Conservation (phyloP, 2,329 filamentous ascomycete species). For the Apiospora arundinis region DNA sequence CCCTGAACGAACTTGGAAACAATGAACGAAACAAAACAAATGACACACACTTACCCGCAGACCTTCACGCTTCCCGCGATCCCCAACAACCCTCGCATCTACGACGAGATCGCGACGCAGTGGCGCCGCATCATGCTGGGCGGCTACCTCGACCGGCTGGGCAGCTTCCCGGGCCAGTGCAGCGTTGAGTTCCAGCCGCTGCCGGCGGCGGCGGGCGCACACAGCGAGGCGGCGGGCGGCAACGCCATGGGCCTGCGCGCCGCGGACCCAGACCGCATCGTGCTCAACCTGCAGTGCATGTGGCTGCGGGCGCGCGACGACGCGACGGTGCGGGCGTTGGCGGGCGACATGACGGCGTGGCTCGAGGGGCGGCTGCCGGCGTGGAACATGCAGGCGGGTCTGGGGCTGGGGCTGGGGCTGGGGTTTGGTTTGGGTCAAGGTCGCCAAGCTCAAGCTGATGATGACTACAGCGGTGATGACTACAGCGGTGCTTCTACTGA, state of each 20-base stretch:
- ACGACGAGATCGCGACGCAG: conserved; percentile 41
- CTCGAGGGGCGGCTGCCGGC: not conserved
- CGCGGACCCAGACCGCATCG: conserved; percentile 31
- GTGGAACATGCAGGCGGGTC: not conserved
- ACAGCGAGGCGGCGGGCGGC: conserved; percentile 32
- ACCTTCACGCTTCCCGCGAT: conserved; percentile 37
- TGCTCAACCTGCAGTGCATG: conserved; percentile 36
- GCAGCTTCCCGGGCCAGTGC: conserved; percentile 32
- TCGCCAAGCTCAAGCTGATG: not conserved
- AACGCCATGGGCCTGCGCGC: conserved; percentile 35
- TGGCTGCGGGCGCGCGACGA: conserved; percentile 27
- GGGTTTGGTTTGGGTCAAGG: not conserved
- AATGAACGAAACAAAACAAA: not conserved
- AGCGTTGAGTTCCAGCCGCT: conserved; percentile 43
- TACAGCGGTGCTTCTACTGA: not conserved
- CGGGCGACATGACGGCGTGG: not conserved
- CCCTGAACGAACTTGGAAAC: too few species aligned
- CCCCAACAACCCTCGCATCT: conserved; percentile 36
- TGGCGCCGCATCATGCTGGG: conserved; percentile 34
- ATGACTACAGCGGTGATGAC: not conserved
- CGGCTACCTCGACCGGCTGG: conserved; percentile 33
- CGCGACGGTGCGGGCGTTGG: not conserved
- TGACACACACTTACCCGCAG: conserved; percentile 18
- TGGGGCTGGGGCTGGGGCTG: not conserved
- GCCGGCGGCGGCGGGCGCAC: conserved; percentile 33